Conservation (phyloP, 2,329 filamentous ascomycete species). For the Decorospora gaudefroyi region DNA sequence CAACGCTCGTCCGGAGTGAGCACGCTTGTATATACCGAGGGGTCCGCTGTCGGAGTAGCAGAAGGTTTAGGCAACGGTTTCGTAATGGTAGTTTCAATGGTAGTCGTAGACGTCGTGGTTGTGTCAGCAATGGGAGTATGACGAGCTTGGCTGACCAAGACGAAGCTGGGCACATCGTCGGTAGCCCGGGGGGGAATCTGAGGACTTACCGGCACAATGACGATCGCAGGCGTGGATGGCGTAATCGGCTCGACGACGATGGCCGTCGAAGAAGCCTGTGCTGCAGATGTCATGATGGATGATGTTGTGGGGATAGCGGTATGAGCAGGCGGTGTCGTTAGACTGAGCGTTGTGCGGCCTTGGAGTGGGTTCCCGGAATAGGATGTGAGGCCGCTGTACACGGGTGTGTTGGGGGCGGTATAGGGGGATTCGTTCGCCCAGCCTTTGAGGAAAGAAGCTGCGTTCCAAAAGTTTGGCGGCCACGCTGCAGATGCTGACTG, state of each 20-base stretch:
- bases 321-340: too few relatives aligned
- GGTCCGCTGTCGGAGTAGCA: background rate
- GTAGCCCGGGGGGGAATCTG: background rate
- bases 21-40: conserved; percentile 16
- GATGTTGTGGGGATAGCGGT: background rate
- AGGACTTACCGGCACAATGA: background rate
- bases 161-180: background rate
- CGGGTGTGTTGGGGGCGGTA: too few relatives aligned
- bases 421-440: too few relatives aligned
- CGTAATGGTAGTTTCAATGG: background rate
- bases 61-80: background rate
- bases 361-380: too few relatives aligned
- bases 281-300: background rate
- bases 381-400: too few relatives aligned
- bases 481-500: too few relatives aligned
- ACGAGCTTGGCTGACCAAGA: background rate
- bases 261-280: background rate
- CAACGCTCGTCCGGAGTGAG: conserved; percentile 26
- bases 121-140: background rate
- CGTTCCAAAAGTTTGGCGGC: too few relatives aligned
- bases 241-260: background rate
- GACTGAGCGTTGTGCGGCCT: too few relatives aligned
- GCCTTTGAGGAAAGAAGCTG: too few relatives aligned
- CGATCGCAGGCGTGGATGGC: background rate
- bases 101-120: background rate